Evolutionary conservation across 768 basidiomycete species (phyloP), one percentile per base, ranked within the genome.

Genomic region (Neoboletus subvelutipes): DNA sequence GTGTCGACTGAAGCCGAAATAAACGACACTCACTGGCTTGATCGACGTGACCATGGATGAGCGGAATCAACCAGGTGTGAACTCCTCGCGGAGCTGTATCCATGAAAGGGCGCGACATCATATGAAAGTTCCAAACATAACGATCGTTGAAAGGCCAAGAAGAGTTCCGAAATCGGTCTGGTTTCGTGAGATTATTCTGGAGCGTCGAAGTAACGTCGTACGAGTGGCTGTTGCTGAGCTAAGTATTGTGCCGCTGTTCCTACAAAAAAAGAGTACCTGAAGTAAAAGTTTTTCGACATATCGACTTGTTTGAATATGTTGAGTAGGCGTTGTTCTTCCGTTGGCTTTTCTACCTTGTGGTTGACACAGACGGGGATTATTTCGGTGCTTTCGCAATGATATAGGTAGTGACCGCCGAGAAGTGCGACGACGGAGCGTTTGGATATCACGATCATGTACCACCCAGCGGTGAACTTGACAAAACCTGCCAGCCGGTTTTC

Each of bases 271-370:
- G 56, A 69, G 36, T 61, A 92, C 92, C 92, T 94, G 74, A 98
- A 98, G 75, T 98, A 99, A 71, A 98, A 98, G 76, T 98, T 98
- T 76, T 98, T 98, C n/a, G 90, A 88, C 81, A 98, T 85, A 67
- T 99, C 96, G 1, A 98, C 94, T 71, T 95, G 92, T 69, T 94
- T 94, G 78, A 98, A 99, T 10, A 91, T 83, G 57, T 85, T 88
- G 77, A 95, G 84, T 34, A 94, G 78, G 10, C 92, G 85, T 65
- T 90, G 89, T 67, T 98, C 95, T 66, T 97, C 94, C 0, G 90
- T 79, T 0, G 88, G 88, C 62, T 90, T 89, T 45, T 97, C 96
- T 20, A 93, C 73, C 74, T 88, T 94, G 74, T 88, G 92, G 57
- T 84, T 89, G 64, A 82, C 82, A 18, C 83, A 82, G 28, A 98